phyloP scores from a whole-genome alignment of 2,329 filamentous ascomycete species.

The Colletotrichum filicis region DNA sequence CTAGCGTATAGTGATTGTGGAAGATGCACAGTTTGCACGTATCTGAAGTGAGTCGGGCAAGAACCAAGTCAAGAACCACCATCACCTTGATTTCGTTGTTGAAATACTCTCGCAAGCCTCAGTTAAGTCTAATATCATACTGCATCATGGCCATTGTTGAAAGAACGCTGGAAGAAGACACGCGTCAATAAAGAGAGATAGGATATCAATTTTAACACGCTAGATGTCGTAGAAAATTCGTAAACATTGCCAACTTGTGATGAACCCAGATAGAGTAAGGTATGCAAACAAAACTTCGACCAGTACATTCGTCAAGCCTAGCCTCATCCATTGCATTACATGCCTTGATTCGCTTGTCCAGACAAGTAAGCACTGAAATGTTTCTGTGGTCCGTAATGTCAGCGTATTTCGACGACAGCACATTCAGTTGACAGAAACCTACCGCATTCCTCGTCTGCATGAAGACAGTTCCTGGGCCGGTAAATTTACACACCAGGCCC shows the following conservation, averaged over 20 bases:
- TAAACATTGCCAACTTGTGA: background rate
- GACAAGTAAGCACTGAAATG: slow-evolving; percentile 64
- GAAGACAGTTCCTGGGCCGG: slow-evolving; percentile 89
- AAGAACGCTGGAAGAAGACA: background rate
- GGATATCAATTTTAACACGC: slow-evolving; percentile 13
- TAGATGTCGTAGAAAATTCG: background rate
- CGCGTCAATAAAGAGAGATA: background rate
- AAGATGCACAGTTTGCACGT: background rate
- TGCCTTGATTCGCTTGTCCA: slow-evolving; percentile 52
- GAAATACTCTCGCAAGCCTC: background rate
- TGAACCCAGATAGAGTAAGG: background rate
- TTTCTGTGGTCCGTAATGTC: slow-evolving; percentile 48
- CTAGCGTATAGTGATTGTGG: background rate
- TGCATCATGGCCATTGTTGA: background rate
- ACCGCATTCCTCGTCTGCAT: slow-evolving; percentile 91
- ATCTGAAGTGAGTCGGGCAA: background rate
- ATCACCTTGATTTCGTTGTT: background rate
- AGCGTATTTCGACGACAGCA: background rate
- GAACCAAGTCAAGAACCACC: background rate
- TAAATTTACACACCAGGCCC: slow-evolving; percentile 94
- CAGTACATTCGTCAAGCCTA: background rate
- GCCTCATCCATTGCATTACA: slow-evolving; percentile 26
- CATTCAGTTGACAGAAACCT: slow-evolving; percentile 44
- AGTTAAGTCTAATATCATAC: background rate
- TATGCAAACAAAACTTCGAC: background rate